Base-by-base conservation (phyloP, 441 rosid species). In the Pelargonium australe region DNA sequence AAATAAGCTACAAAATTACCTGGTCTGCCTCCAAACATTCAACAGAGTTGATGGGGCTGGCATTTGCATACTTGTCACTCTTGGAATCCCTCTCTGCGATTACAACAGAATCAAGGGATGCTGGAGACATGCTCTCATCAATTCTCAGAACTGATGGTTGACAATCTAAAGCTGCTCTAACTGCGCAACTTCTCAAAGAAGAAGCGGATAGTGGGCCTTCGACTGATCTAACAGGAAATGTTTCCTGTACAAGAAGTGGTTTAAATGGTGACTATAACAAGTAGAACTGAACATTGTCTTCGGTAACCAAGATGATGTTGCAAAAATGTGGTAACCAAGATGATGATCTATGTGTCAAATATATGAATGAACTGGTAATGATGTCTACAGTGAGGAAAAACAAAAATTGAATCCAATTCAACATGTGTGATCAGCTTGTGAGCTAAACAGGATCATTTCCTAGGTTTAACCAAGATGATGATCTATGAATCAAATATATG, bases 21-120 rank as follows among this genome's bases (percentile, higher is more conserved):
- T 94, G 96, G 81, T 88, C 95, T 66, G 97, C 83, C 71, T 94
- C 96, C 82, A 94, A 81, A 82, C 99, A 88, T 63, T 84, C 97
- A 53, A 87, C 91, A 0, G 97, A 86, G 62, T 84, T 78, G 43
- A 92, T 86, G 43, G 92, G 88, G 71, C 90, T 88, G 44, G 83
- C 76, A 76, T 78, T 75, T 0, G 87, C 41, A 65, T 82, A 86
- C 68, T 89, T 89, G 64, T 84, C 90, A 73, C 73, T 82, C 79
- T 83, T 84, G 0, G 85, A 25, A 79, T 89, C 93, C 77, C 80
- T 78, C 80, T 88, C 96, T 4, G 91, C 85, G 63, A 89, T 85
- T 53, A 91, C 96, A 75, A 86, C 91, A 4, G 98, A 94, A 82
- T 89, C 96, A 68, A 94, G 87, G 63, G 99, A 89, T 0, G 84